phyloP scores from a whole-genome alignment of 495 filamentous ascomycete genomes.

The Lindgomyces ingoldianus region DNA sequence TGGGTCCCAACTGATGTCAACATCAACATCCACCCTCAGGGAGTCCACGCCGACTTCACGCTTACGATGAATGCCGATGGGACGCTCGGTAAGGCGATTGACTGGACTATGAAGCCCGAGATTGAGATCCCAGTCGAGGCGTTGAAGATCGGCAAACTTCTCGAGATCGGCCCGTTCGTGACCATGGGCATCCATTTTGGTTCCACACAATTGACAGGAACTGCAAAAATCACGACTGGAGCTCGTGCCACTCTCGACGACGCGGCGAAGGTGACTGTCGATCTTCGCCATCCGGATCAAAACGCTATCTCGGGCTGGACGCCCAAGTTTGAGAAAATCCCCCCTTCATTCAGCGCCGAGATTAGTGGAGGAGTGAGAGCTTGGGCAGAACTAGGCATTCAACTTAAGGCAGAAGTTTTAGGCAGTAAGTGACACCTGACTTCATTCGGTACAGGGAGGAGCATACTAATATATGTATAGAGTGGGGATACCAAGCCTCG shows the following conservation, averaged over 20 bases:
- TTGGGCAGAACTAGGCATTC: constrained; percentile 18
- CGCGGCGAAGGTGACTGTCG: constrained; percentile 5
- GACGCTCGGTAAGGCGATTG: constrained; percentile 12
- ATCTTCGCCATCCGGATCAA: background rate
- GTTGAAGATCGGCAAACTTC: constrained; percentile 9
- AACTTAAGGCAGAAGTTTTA: constrained; percentile 11
- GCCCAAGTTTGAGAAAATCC: constrained; percentile 16
- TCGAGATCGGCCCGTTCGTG: constrained; percentile 22
- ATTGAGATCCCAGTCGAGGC: constrained; percentile 17
- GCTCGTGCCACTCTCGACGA: constrained; percentile 8
- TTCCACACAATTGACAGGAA: constrained; percentile 2
- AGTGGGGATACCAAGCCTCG: constrained; percentile 18
- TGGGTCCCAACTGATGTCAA: constrained; percentile 12
- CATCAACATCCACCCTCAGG: constrained; percentile 15
- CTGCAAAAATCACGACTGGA: background rate
- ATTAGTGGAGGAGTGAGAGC: constrained; percentile 2
- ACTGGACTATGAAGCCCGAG: constrained; percentile 11
- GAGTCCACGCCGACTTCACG: background rate
- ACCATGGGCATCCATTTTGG: constrained; percentile 19
- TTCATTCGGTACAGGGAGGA: background rate
- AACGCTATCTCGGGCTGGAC: constrained; percentile 15
- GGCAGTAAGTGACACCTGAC: background rate
- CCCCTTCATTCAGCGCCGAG: constrained; percentile 7
- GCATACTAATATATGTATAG: background rate
- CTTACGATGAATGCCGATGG: constrained; percentile 11